Evolutionary conservation across 169 alveolate species (phyloP), one percentile per base, ranked within the genome.

Genomic region (Eimeria zaria): DNA sequence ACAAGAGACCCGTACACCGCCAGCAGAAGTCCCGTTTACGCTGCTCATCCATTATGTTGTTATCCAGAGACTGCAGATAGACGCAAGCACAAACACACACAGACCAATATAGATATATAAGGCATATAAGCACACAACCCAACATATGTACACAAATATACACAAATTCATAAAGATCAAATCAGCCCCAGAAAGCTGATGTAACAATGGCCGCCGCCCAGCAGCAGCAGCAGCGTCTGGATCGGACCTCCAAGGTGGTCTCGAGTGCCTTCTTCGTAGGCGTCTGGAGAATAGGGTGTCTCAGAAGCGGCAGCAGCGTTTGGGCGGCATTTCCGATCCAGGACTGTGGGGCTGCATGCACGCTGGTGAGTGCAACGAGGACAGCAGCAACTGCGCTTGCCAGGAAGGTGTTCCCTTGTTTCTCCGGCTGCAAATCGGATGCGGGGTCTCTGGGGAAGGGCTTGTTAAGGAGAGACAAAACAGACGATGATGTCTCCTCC

Each of bases 311-410:
- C 33, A 85, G 91, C n/a, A 95, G 62, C 9, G 95, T 55, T 51
- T 95, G 97, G 8, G 97, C 97, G 53, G 97, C 97, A 33, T 55
- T 95, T 44, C 97, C 97, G 18, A 95, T 95, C 97, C 97, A 95
- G 41, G 97, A 95, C 73, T 95, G 97, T 9, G 89, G 89, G 14
- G 97, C 97, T 5, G 95, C 88, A 46, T 95, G 95, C 73, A 87
- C 96, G 51, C 96, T 92, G 74, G 96, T 80, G 78, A 92, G 85
- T 27, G 96, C 96, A 27, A 78, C 64, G 7, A 90, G 33, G 39
- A 90, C 69, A 44, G 76, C 96, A 64, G 73, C 92, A 44, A 81
- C 60, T 39, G 80, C 71, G 12, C 30, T 36, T 7, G 91, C 44
- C 64, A 78, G 62, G 36, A 55, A 83, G 33, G 80, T 27, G 73